These are phyloP conservation scores for Calophaca sinica DNA, from an alignment of 306 rosid species.

Conservation along the genomic window DNA sequence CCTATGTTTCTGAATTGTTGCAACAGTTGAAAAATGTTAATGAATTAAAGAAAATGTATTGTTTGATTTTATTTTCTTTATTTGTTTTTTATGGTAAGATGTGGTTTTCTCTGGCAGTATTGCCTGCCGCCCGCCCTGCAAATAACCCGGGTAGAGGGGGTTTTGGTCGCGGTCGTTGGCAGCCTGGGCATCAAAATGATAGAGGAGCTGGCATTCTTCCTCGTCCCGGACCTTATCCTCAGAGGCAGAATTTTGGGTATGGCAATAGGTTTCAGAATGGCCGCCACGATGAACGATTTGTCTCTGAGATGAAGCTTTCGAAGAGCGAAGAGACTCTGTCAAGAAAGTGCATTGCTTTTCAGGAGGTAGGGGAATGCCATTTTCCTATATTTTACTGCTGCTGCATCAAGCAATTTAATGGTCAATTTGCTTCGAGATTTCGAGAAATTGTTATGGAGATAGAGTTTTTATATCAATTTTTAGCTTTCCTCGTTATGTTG, in stretches of 20 bases:
- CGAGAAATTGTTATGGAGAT: conserved; percentile 7
- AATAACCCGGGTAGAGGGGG: conserved; percentile 57
- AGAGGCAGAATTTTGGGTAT: conserved; percentile 74
- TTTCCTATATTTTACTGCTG: conserved; percentile 32
- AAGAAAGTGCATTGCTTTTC: conserved; percentile 66
- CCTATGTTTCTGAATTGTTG: conserved; percentile 16
- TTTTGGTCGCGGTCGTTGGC: conserved; percentile 66
- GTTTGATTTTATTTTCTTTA: conserved; percentile 45
- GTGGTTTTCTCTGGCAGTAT: conserved; percentile 58
- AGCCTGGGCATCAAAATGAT: conserved; percentile 64
- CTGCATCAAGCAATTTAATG: conserved; percentile 17
- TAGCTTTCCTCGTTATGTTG: background rate
- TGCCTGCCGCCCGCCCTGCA: conserved; percentile 55
- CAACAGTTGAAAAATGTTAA: conserved; percentile 15
- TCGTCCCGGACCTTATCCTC: conserved; percentile 90
- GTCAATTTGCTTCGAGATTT: conserved; percentile 30
- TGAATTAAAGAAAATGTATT: conserved; percentile 39
- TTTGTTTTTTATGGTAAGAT: conserved; percentile 49
- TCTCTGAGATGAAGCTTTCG: conserved; percentile 82
- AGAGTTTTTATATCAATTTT: conserved; percentile 6
- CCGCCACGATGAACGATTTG: conserved; percentile 81
- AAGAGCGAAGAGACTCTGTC: conserved; percentile 79
- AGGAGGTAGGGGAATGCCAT: conserved; percentile 51
- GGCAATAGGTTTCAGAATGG: conserved; percentile 73
- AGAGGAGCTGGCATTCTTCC: conserved; percentile 97